Base-by-base conservation (phyloP, 2,329 filamentous ascomycete species). In the Diatrype stigma region DNA sequence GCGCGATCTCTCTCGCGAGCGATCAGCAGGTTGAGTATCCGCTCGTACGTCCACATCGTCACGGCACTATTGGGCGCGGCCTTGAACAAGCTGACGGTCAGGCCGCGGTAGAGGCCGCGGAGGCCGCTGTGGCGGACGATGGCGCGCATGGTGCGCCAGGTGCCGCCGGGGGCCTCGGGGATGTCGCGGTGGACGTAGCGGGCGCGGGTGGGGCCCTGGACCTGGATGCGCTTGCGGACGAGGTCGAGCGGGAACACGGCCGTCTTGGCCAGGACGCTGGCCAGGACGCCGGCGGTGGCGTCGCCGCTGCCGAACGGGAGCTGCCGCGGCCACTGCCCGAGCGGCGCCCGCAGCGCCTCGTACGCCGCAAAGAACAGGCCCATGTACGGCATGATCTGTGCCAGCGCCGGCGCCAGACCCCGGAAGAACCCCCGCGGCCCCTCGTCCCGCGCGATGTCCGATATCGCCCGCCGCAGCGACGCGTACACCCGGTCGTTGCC, bases 341-440 rank as follows among this genome's bases (percentile, higher is more conserved):
- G 68, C 0, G 79, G 80, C 6, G 82, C 66, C 6, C 89, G 78
- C 47, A 96, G 73, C 10, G 79, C 77, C 70, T 99, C 94, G 72
- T 97, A 99, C 38, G 84, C 81, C 32, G 89, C 82, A 71, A 99
- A 99, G 74, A 99, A 97, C 2, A 96, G 77, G 14, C 94, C 94
- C 94, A 99, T 99, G 68, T 93, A 96, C 2, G 94, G 94, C 10
- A 96, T 83, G 46, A 97, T 94, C 73, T 96, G 92, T 23, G 79
- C 86, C 21, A 97, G 75, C 0, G 87, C 90, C 2, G 93, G 92
- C 1, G 81, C 81, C 32, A 96, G 75, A 3, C 94, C 94, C 46
- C 90, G 88, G 70, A 96, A 99, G 73, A 96, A 97, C 0, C 94
- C 94, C 3, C 69, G 69, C 0, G 73, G 60, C 0, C 94, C 94